These are phyloP conservation scores for Sideroxylon spinosum DNA, from an alignment of 179 eudicot genomes.

Conservation along the genomic window DNA sequence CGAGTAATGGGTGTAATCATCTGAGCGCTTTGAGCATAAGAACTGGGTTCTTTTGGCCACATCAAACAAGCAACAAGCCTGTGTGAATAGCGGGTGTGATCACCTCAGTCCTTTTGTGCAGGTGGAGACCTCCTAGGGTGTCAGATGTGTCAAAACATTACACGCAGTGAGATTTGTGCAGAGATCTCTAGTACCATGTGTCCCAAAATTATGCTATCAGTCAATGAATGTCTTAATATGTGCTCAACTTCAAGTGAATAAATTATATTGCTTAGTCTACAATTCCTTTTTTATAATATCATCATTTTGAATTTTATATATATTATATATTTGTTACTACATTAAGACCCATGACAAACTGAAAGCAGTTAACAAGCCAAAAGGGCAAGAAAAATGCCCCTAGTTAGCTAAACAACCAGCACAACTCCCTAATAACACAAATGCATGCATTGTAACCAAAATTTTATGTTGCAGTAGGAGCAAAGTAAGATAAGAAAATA, in stretches of 20 bases:
- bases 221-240: background rate
- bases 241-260: background rate
- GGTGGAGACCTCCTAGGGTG: background rate
- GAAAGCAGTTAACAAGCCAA: background rate
- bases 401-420: background rate
- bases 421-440: background rate
- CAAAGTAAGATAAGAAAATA: background rate
- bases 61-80: background rate
- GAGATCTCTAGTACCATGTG: background rate
- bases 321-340: too few relatives aligned
- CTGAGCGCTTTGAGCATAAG: too few relatives aligned
- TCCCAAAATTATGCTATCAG: background rate
- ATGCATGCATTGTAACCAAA: background rate
- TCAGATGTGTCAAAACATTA: background rate
- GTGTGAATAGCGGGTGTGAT: background rate
- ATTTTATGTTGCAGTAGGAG: background rate
- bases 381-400: background rate
- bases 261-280: background rate
- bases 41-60: too few relatives aligned
- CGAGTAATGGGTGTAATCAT: too few relatives aligned
- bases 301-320: background rate
- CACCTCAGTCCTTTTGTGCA: background rate
- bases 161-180: background rate
- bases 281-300: background rate
- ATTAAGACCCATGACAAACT: background rate